Base-by-base conservation (phyloP, 2,329 filamentous ascomycete species). In the Fusarium poae region DNA sequence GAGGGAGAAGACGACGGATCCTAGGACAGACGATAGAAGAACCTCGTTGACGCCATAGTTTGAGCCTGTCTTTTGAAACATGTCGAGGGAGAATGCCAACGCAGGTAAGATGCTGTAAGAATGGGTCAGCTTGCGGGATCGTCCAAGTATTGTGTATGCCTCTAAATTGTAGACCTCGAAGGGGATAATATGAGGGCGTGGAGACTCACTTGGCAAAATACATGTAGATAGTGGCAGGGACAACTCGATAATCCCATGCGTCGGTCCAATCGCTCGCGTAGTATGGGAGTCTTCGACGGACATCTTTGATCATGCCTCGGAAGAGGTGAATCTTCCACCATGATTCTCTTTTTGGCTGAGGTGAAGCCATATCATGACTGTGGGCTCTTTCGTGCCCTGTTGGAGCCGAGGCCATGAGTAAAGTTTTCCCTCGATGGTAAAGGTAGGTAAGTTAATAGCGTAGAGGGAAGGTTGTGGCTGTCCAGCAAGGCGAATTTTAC, bases 21-120 rank as follows among this genome's bases (percentile, higher is more conserved):
- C 94, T 10, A 97, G 82, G 3, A 97, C 93, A 3, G 92, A 97
- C 9, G 94, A 86, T 37, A 97, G 83, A n/a, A 97, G 83, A 3
- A 96, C 93, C 80, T 97, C 94, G 77, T 97, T 97, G 60, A 97
- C 93, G 51, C 94, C 93, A 75, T 93, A 97, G 71, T 92, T 91
- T 79, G 91, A 91, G 65, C 90, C 83, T 1, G 93, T 97, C 80
- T 94, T 95, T 65, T 90, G 91, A 76, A 97, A 96, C 94, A 97
- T 97, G 79, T 97, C 93, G 54, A 97, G 85, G 2, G 92, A 96
- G 80, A 97, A 97, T 48, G 94, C 94, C 62, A 97, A 81, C 2
- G 94, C 93, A 1, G 94, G 93, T 15, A 97, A 81, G 74, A 97
- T 96, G 81, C 92, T 96, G 52, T 18, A 6, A 13, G 40, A 20